Evolutionary conservation across 2,329 filamentous ascomycete species (phyloP), one percentile per base, ranked within the genome.

Genomic region (Dactylellina leptospora): DNA sequence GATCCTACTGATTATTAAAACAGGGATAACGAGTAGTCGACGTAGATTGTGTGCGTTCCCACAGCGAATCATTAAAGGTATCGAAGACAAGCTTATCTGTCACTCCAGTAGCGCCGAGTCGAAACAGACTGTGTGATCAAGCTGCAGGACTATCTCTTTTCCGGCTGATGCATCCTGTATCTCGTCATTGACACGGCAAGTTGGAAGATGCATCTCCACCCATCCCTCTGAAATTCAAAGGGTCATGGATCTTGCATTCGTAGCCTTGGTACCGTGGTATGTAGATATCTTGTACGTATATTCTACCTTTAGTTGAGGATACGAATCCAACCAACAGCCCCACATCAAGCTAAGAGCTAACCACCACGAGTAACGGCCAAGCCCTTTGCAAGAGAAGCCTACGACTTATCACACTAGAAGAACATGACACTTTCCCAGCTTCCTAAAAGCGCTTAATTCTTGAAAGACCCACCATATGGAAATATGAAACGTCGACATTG

Each of bases 351-450:
- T n/a, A n/a, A n/a, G 10, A 20, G 25, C 47, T 51, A 51, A n/a
- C 47, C 47, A 51, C 25, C n/a, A 9, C 18, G n/a, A 48, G 10
- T 20, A 36, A 16, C 5, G 13, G 23, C 56, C 23, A 61, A 40
- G 16, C 10, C 20, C 30, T 25, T 42, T n/a, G 58, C 47, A 45
- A 45, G 28, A 44, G 33, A 53, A 62, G 47, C 36, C 23, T 44
- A 45, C 38, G n/a, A 30, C 44, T 8, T 18, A 23, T 47, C 58
- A 54, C 47, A 18, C 47, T 54, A 62, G 47, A 54, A 62, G 36
- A n/a, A 62, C 5, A 38, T 53, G 58, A 45, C 23, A 62, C 58
- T 45, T 45, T 51, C 16, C 16, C 47, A 54, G 58, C 58, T 62
- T 62, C 58, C 58, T 62, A 54, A 62, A 62, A 53, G 22, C 20